Base-by-base conservation (phyloP, 106 monocot species). In the Acorus calamus region DNA sequence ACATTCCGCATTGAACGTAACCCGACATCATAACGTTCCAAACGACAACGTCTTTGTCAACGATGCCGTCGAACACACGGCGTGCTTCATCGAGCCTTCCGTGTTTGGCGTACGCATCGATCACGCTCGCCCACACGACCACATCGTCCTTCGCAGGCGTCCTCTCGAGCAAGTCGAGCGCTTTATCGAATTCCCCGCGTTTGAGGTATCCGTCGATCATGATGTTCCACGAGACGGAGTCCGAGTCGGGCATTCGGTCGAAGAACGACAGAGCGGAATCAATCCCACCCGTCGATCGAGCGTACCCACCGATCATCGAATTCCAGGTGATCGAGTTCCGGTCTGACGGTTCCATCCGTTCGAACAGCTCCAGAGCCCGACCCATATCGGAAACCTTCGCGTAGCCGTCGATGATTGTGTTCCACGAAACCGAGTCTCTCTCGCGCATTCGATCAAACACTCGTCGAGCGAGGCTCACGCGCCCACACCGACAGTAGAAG, bases 371-470 rank as follows among this genome's bases (percentile, higher is more conserved):
- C 28, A 42, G 49, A 0, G 83, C 87, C 6, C 52, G 56, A 2
- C 4, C 55, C 73, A 78, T 52, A 43, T 52, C 50, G 10, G 80
- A 80, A n/a, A 44, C 47, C 71, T 68, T 81, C 11, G 62, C 66
- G 42, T 88, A 84, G 11, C 83, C 88, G 53, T 78, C 75, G 41
- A 84, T 76, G 67, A 88, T 72, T 2, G 80, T 59, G 58, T 88
- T 88, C 75, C 80, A 83, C 7, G 78, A 75, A 10, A 88, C 70
- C 1, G 69, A 67, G 43, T 81, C 80, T 47, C 62, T 43, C 0
- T 61, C 8, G 3, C 11, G 63, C 67, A 81, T 81, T 69, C 75
- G 61, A 53, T 85, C 81, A 49, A 85, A 81, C 69, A 85, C 50
- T 14, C 59, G 72, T 4, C 78, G 71, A 2, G 86, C 79, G 14